Evolutionary conservation across 805 yeast species (phyloP).

Genomic region (Hanseniaspora nectarophila): DNA sequence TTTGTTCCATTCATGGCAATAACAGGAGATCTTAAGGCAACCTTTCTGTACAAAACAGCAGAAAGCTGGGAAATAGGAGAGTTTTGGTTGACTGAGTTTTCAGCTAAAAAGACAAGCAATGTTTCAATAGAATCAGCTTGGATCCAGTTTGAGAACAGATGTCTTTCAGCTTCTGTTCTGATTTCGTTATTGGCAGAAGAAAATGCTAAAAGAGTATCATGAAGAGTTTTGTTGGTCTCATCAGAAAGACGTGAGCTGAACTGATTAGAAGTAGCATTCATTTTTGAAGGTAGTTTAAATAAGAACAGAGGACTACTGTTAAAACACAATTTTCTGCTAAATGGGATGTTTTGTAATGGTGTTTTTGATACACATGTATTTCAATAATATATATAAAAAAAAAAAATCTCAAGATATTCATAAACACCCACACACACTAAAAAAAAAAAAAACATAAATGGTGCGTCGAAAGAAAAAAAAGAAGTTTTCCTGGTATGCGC

Average conservation of each 20-base stretch:
- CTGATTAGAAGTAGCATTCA: not conserved
- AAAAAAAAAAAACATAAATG: not conserved
- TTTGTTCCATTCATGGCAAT: not conserved
- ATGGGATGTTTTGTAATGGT: no score
- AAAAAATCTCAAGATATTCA: not conserved
- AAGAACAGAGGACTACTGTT: no score
- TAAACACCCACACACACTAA: not conserved
- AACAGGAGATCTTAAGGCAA: constrained; percentile 70
- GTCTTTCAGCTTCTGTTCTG: constrained; percentile 68
- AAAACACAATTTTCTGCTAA: no score
- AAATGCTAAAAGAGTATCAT: constrained; percentile 50
- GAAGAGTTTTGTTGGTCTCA: constrained; percentile 45
- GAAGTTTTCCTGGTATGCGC: no score
- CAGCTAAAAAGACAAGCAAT: constrained; percentile 65
- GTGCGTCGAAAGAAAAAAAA: no score
- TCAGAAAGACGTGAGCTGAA: constrained; percentile 35
- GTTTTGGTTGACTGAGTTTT: constrained; percentile 57
- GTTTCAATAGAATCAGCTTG: constrained; percentile 52
- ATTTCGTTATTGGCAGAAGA: constrained; percentile 65
- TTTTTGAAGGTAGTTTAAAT: no score
- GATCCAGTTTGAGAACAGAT: constrained; percentile 67
- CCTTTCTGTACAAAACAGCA: constrained; percentile 80
- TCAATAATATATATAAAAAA: not conserved
- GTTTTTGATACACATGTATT: no score
- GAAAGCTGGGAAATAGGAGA: constrained; percentile 54